Base-by-base conservation (phyloP, 2,329 filamentous ascomycete genomes). In the Scorias spongiosa region DNA sequence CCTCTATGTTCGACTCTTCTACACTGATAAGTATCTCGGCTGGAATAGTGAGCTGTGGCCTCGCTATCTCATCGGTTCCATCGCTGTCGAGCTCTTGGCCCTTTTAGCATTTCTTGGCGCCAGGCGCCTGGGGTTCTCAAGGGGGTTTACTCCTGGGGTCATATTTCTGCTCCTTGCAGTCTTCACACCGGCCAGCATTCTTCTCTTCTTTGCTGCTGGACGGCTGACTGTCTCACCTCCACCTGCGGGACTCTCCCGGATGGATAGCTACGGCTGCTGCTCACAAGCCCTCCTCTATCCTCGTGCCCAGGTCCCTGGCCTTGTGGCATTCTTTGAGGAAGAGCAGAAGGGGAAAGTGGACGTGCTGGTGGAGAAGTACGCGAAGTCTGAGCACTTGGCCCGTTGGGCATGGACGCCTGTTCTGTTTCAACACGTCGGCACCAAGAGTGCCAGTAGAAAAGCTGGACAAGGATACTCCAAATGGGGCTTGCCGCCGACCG, bases 1-100 rank as follows among this genome's bases (percentile, higher is more conserved):
- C 49, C 53, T 68, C 6, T 69, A 70, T 49, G 55, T 70, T 14
- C 65, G 66, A 2, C 55, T 70, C 10, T 70, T 70, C 54, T 68
- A 67, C 46, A 67, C 65, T 0, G 66, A 69, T 43, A 55, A 64
- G 41, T 64, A 66, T 39, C 57, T 66, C 2, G 65, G 66, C 42
- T 69, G 66, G 66, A 67, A 69, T 42, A 54, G 54, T 7, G 65
- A 69, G 48, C 51, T 63, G 34, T 67, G 64, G 65, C 48, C 42
- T 0, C 55, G 44, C 3, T 66, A 67, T 42, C 45, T 66, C 3
- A 53, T 57, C 36, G 59, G 52, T 46, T 66, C 63, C 1, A 20
- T 63, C 4, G 17, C 55, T 20, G 15, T 15, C 32, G 32, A 36
- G 32, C 15, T 36, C 32, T 41, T 42, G 2, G 44, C 54, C 5